These are phyloP conservation scores for Fusarium mexicanum DNA, from an alignment of 2,329 filamentous ascomycete genomes.

Conservation along the genomic window DNA sequence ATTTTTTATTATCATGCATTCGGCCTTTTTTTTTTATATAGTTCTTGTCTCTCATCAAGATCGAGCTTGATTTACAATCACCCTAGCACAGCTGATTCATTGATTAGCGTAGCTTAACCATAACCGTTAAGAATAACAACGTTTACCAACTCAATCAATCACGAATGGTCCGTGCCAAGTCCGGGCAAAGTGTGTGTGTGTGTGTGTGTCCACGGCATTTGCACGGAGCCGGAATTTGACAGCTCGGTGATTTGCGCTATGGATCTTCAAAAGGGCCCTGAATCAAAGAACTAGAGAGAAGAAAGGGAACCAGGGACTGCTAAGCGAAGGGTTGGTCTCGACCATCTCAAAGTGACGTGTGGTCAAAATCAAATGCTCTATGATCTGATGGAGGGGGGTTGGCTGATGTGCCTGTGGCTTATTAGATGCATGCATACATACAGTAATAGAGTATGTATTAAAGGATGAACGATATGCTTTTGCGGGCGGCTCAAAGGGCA, in stretches of 20 bases:
- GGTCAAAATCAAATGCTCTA: conserved; percentile 3
- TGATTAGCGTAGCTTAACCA: conserved; percentile 17
- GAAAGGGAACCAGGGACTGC: background rate
- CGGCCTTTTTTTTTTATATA: background rate
- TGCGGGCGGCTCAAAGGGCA: conserved; percentile 20
- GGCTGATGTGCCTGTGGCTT: conserved; percentile 12
- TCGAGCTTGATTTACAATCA: conserved; percentile 30
- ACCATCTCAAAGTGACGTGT: conserved; percentile 32
- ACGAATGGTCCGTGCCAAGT: conserved; percentile 7
- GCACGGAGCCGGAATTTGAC: conserved; percentile 12
- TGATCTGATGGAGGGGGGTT: conserved; percentile 32
- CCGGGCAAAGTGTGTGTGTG: background rate
- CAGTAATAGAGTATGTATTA: background rate
- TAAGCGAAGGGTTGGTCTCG: conserved; percentile 11
- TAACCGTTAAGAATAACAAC: conserved; percentile 12
- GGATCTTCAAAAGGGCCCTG: conserved; percentile 9
- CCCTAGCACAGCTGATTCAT: background rate
- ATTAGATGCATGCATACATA: background rate
- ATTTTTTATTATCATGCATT: background rate
- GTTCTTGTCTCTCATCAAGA: background rate
- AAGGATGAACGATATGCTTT: background rate
- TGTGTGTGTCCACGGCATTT: conserved; percentile 17
- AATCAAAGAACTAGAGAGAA: background rate
- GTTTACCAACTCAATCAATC: background rate
- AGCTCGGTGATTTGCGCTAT: conserved; percentile 29